Percentiles rank a stretch among this genome's conserved stretches.
phyloP scores from a whole-genome alignment of 2,329 filamentous ascomycete genomes.

The Fulvia fulva region DNA sequence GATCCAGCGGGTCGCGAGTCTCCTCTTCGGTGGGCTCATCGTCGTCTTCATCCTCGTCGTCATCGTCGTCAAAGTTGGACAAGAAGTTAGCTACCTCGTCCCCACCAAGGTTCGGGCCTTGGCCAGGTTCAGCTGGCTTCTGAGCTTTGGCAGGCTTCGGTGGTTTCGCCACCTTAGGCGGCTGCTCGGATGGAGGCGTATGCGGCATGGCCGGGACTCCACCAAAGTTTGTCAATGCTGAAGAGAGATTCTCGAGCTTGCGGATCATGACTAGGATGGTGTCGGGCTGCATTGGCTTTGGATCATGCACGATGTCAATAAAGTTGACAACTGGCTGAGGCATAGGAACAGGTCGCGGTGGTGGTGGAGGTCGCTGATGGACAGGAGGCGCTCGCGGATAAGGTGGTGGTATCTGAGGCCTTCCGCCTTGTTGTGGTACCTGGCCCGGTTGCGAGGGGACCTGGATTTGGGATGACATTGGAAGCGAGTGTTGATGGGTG shows the following conservation, averaged over 20 bases:
- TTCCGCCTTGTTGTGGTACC: neutral
- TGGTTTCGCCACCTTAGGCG: neutral
- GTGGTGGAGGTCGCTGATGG: constrained; percentile 1
- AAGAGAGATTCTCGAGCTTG: constrained; percentile 25
- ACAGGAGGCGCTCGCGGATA: constrained; percentile 3
- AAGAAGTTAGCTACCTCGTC: constrained; percentile 22
- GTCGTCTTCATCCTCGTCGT: constrained; percentile 16
- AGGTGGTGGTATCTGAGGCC: constrained; percentile 4
- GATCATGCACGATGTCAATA: constrained; percentile 16
- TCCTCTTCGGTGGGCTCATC: constrained; percentile 13
- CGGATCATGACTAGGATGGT: constrained; percentile 26
- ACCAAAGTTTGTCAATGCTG: constrained; percentile 27
- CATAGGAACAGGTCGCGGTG: constrained; percentile 7
- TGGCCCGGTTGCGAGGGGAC: neutral
- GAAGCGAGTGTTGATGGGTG: constrained; percentile 1
- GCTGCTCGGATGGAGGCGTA: constrained; percentile 11
- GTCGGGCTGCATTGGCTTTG: constrained; percentile 15
- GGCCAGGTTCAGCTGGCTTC: constrained; percentile 7
- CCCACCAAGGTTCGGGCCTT: neutral
- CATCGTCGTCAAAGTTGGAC: constrained; percentile 24
- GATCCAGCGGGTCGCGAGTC: constrained; percentile 15
- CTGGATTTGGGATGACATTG: constrained; percentile 6
- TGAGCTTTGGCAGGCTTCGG: constrained; percentile 1
- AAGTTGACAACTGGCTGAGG: constrained; percentile 21
- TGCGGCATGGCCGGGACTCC: constrained; percentile 21